Evolutionary conservation across 148 eudicot genomes (phyloP).

Genomic region (Camellia lanceoleosa): DNA sequence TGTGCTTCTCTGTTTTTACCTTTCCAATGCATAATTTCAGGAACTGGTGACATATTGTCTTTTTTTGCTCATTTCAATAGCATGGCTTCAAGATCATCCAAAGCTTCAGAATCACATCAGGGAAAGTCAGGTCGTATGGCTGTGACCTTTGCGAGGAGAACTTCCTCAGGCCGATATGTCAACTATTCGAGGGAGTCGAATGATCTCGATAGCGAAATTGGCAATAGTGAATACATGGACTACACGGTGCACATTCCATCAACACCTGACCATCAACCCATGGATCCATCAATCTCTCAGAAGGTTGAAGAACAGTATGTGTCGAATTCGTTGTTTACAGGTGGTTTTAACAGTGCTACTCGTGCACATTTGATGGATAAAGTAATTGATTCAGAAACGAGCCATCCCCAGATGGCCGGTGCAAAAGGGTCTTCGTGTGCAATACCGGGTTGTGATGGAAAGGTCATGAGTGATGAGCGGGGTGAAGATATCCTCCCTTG

Average conservation of each 20-base stretch:
- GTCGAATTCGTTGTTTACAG: conserved; percentile 80
- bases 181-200: conserved; percentile 64
- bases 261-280: conserved; percentile 90
- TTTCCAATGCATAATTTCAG: neutral
- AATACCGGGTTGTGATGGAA: conserved; percentile 84
- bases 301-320: conserved; percentile 96
- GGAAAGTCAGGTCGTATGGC: conserved; percentile 42
- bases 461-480: conserved; percentile 88
- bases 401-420: conserved; percentile 98
- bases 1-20: neutral
- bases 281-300: conserved; percentile 76
- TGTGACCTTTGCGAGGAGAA: conserved; percentile 72
- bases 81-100: conserved; percentile 37
- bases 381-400: conserved; percentile 78
- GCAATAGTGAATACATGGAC: conserved; percentile 56
- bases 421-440: conserved; percentile 82
- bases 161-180: conserved; percentile 81
- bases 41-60: neutral
- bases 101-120: conserved; percentile 21
- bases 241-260: conserved; percentile 91
- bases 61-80: neutral
- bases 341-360: conserved; percentile 83
- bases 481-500: conserved; percentile 90
- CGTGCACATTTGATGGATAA: conserved; percentile 96
- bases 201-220: conserved; percentile 76